These are phyloP conservation scores for Dendrothele bispora DNA, from an alignment of 768 basidiomycete species.

Conservation along the genomic window DNA sequence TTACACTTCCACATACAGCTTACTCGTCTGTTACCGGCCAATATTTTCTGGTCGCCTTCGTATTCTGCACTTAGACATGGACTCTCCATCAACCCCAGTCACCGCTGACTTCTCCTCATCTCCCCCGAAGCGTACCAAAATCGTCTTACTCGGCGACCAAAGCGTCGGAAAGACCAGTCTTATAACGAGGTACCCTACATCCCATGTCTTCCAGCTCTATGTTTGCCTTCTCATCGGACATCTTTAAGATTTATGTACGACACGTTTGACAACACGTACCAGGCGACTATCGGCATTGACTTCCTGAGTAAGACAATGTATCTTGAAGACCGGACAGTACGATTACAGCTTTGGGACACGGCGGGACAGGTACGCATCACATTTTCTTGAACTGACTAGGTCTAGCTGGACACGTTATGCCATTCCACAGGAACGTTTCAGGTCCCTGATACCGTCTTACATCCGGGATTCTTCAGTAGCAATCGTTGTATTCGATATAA, in stretches of 20 bases:
- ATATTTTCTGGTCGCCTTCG: no score
- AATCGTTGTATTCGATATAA: slow-evolving; percentile 98
- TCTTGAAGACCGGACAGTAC: slow-evolving; percentile 95
- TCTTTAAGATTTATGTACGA: slow-evolving; percentile 91
- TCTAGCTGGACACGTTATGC: neutral
- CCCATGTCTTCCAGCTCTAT: slow-evolving; percentile 9
- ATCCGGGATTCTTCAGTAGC: slow-evolving; percentile 99
- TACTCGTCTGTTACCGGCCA: no score
- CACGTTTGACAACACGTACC: slow-evolving; percentile 99
- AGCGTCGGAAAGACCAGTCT: slow-evolving; percentile 98
- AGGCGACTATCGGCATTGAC: slow-evolving; percentile 97
- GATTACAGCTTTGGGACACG: slow-evolving; percentile 98
- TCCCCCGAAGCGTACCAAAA: slow-evolving; percentile 93
- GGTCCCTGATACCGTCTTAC: slow-evolving; percentile 96
- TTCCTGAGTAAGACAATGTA: slow-evolving; percentile 99
- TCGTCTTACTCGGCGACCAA: slow-evolving; percentile 94
- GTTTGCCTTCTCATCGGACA: neutral
- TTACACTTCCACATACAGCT: no score
- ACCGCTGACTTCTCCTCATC: slow-evolving; percentile 85
- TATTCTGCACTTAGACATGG: slow-evolving; percentile 33
- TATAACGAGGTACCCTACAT: slow-evolving; percentile 89
- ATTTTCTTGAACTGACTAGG: neutral
- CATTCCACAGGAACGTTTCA: slow-evolving; percentile 81
- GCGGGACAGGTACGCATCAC: slow-evolving; percentile 72
- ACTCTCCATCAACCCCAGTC: slow-evolving; percentile 61